Percentiles rank a stretch among this genome's conserved stretches.
These are phyloP conservation scores for Nitzschia sp. DNA, from an alignment of 108 stramenopile species.

Conservation along the genomic window DNA sequence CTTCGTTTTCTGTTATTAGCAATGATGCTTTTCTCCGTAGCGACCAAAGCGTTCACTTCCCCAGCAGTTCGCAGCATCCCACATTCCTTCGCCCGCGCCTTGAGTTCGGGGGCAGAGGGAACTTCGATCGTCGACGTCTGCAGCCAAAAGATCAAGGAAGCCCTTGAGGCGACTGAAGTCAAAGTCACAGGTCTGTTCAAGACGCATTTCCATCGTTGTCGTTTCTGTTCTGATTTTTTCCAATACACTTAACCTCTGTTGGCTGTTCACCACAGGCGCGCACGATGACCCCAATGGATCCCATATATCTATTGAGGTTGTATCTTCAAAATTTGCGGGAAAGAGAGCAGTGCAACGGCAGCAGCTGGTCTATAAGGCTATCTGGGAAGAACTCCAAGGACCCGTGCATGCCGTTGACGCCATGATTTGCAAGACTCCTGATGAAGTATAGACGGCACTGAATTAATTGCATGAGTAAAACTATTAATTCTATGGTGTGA, in stretches of 20 bases:
- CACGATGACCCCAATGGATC: conserved; percentile 92
- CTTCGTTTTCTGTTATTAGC: too few relatives aligned
- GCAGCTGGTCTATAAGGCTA: conserved; percentile 92
- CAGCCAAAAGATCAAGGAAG: conserved; percentile 66
- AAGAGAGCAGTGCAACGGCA: conserved; percentile 86
- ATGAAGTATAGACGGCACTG: conserved; percentile 35
- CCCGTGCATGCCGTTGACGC: conserved; percentile 91
- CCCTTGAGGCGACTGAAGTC: conserved; percentile 76
- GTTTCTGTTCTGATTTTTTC: background rate
- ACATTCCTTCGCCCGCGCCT: background rate
- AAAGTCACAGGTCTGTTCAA: conserved; percentile 67
- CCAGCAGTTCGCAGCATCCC: background rate
- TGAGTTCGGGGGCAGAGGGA: conserved; percentile 15
- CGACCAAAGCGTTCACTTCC: conserved; percentile 21
- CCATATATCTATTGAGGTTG: conserved; percentile 86
- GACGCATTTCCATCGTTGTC: background rate
- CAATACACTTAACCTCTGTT: conserved; percentile 3
- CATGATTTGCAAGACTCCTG: conserved; percentile 91
- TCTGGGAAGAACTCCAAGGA: conserved; percentile 92
- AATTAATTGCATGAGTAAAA: background rate
- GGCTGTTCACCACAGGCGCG: conserved; percentile 53
- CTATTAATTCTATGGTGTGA: background rate
- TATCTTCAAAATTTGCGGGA: conserved; percentile 77
- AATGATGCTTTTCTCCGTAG: conserved; percentile 35
- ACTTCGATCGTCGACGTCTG: conserved; percentile 79